Evolutionary conservation across 163 green algal genomes (phyloP), one percentile per base, ranked within the genome.

Genomic region (Scenedesmus sp.): DNA sequence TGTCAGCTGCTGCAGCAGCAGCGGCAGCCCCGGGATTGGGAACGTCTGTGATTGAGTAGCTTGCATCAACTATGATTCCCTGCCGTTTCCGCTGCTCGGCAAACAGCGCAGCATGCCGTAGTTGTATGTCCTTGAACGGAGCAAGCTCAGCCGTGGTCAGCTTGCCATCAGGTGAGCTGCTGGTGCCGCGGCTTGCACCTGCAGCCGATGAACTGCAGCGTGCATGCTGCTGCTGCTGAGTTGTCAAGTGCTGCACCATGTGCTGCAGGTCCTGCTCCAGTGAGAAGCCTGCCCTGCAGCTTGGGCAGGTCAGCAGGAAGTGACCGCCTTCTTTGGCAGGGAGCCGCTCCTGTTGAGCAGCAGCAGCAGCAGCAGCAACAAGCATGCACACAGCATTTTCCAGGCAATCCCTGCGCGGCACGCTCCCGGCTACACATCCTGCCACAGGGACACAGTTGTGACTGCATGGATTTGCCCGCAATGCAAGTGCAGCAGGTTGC

Each of bases 261-360:
- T 35, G 42, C 42, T 59, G 42, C 10, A 59, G 30, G 61, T 89
- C 83, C 26, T 81, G 59, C 40, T 89, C 61, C 9, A 89, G 24
- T 24, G 26, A 49, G 61, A 89, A 89, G 13, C 42, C 18, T 44
- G 59, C 40, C 22, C 83, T 81, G 83, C 83, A 89, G 37, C 42
- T 78, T 26, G 83, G 83, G 26, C 83, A 89, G 24, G 37, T 68
- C 35, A 89, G 61, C 83, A 82, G 83, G 37, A 89, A 89, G n/a
- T n/a, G 43, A 12, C 1, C 61, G 9, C 37, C 61, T 24, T 89
- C 83, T 20, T 68, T 89, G 15, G 61, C 20, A 2, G 83, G 83
- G 26, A 89, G 37, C 37, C 82, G 83, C 40, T 89, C 83, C 40
- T 88, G 72, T 30, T 49, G 72, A 5, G 16, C 72, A 81, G 35